Percentiles rank a stretch among this genome's conserved stretches.
These are phyloP conservation scores for Rugonectria rugulosa DNA, from an alignment of 2,329 filamentous ascomycete species.

Conservation along the genomic window DNA sequence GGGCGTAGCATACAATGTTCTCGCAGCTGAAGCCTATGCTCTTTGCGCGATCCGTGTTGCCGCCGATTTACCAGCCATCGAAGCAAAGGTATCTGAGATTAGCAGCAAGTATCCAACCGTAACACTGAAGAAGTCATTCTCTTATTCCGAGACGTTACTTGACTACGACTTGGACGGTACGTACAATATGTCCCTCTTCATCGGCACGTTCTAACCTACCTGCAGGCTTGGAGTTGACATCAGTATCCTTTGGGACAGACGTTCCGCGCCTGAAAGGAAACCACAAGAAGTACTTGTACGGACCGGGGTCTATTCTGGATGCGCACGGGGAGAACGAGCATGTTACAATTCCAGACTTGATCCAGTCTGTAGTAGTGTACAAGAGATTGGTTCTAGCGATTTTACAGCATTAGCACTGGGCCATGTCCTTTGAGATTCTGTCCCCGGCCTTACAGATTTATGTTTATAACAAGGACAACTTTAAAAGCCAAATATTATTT, in stretches of 20 bases:
- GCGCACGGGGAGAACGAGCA: constrained; percentile 49
- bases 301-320: constrained; percentile 48
- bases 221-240: constrained; percentile 47
- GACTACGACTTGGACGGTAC: constrained; percentile 49
- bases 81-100: constrained; percentile 41
- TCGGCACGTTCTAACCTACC: no score
- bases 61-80: constrained; percentile 44
- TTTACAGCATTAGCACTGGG: no score
- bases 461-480: no score
- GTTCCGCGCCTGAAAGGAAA: constrained; percentile 44
- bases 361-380: constrained; percentile 48
- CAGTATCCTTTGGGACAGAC: constrained; percentile 50
- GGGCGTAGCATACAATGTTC: constrained; percentile 49
- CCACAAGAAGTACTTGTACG: constrained; percentile 48
- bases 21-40: constrained; percentile 47
- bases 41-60: constrained; percentile 50
- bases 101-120: constrained; percentile 44
- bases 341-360: constrained; percentile 44
- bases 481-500: no score
- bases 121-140: constrained; percentile 44
- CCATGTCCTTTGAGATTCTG: no score
- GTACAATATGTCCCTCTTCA: no score
- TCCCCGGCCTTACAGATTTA: no score
- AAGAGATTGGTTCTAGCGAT: constrained; percentile 45
- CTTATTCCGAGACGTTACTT: constrained; percentile 48